Conservation (phyloP, 345 rosid species). For the Trapa incisa region DNA sequence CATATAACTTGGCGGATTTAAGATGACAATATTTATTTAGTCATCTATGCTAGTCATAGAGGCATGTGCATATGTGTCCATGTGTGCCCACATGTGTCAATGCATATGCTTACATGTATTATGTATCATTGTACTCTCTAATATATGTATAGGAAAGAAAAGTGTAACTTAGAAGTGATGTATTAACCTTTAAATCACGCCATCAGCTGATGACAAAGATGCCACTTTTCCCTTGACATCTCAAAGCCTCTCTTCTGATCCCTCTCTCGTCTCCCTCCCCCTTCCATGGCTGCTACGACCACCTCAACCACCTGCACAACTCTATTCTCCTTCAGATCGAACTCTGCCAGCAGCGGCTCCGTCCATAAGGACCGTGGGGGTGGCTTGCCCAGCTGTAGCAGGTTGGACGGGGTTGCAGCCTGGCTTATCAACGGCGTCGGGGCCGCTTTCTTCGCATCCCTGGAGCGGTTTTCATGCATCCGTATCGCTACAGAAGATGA, state of each 20-base stretch:
- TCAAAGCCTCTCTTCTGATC: not conserved
- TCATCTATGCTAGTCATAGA: too few species aligned
- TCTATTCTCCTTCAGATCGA: conserved; percentile 14
- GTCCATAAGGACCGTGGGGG: conserved; percentile 7
- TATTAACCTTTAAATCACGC: not conserved
- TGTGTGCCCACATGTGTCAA: too few species aligned
- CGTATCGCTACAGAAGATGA: conserved; percentile 15
- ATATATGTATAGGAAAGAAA: too few species aligned
- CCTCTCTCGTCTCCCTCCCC: not conserved
- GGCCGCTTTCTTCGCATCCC: conserved; percentile 13
- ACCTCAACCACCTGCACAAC: conserved; percentile 12
- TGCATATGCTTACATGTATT: too few species aligned
- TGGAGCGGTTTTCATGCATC: conserved; percentile 16
- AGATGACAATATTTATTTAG: too few species aligned
- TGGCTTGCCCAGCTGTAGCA: conserved; percentile 10
- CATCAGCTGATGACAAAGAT: not conserved
- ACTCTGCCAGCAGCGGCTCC: not conserved
- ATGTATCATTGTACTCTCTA: too few species aligned
- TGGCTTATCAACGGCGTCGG: conserved; percentile 14
- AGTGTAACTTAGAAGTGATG: not conserved
- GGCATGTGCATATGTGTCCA: too few species aligned
- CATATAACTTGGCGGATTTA: too few species aligned
- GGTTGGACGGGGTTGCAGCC: conserved; percentile 15
- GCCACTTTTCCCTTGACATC: not conserved
- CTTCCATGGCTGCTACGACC: conserved; percentile 7